Percentiles rank a stretch among this genome's conserved stretches.
Conservation (phyloP, 768 basidiomycete genomes). For the Auriscalpium orientale region DNA sequence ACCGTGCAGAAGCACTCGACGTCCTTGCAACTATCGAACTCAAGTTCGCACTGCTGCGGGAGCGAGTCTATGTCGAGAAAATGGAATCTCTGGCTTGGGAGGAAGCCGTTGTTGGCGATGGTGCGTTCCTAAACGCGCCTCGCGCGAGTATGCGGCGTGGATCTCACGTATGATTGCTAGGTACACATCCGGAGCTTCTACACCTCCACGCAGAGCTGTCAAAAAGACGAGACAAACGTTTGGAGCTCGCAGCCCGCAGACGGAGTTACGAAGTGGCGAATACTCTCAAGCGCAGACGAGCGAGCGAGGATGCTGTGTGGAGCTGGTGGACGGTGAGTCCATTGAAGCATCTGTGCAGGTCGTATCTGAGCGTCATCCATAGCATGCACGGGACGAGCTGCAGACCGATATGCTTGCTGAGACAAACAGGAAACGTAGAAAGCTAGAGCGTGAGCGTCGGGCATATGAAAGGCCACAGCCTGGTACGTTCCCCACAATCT, state of each 20-base stretch:
- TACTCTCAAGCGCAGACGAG: constrained; percentile 50
- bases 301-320: constrained; percentile 77
- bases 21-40: constrained; percentile 86
- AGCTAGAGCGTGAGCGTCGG: constrained; percentile 80
- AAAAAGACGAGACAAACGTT: constrained; percentile 70
- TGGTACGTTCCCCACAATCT: constrained; percentile 34
- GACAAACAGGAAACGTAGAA: constrained; percentile 77
- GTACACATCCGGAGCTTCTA: constrained; percentile 78
- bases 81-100: constrained; percentile 90
- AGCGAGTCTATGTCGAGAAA: constrained; percentile 86
- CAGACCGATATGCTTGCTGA: constrained; percentile 87
- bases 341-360: neutral
- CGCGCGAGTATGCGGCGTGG: neutral
- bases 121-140: constrained; percentile 34
- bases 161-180: constrained; percentile 29
- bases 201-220: constrained; percentile 76
- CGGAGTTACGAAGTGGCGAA: constrained; percentile 61
- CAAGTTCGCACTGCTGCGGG: constrained; percentile 82
- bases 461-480: constrained; percentile 69
- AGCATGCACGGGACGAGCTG: constrained; percentile 72
- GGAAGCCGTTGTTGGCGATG: constrained; percentile 69
- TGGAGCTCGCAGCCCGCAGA: constrained; percentile 73
- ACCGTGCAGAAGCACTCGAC: constrained; percentile 83
- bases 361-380: constrained; percentile 2
- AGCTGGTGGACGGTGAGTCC: constrained; percentile 61